Evolutionary conservation across 164 flowering plant species (phyloP), one percentile per base, ranked within the genome.

Genomic region (Nymphaea thermarum): DNA sequence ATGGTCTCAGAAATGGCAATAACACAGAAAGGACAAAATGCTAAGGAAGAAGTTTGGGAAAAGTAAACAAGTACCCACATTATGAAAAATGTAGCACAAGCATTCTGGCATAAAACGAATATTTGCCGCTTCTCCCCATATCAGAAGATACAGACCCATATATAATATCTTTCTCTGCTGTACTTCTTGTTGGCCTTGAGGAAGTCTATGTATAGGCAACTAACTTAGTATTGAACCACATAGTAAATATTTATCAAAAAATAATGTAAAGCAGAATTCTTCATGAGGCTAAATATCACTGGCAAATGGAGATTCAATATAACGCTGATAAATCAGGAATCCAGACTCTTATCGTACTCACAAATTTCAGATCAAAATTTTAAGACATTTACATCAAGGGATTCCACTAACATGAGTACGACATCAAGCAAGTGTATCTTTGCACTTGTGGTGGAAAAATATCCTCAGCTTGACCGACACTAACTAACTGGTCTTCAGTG

Each of bases 91-190:
- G 75, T 90, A 95, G 85, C 99, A 87, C 36, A 95, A 75, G 68
- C 98, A 95, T 78, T 93, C 99, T 70, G 99, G 99, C 96, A 95
- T 90, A 77, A 90, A 95, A 45, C 97, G 90, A 65, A 92, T 75
- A 80, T 95, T 95, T 45, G 96, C 98, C 73, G 99, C 98, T 81
- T 95, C 99, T 66, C 99, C 99, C 97, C 98, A 95, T 15, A 95
- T 87, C 61, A 92, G 97, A 78, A 92, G 94, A 80, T 90, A 86
- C 11, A 95, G 84, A 43, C 98, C 99, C 95, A 95, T 95, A 76
- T 95, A 92, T 6, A 95, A 83, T 63, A 92, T 84, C 78, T 93
- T 95, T 62, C 98, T 78, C 74, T 92, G 98, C 65, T 92, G 97
- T 65, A 89, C 77, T 74, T 92, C 99, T 73, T 77, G 97, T 65